Evolutionary conservation across 2,329 filamentous ascomycete species (phyloP).

Genomic region (Paracamarosporium sp.): DNA sequence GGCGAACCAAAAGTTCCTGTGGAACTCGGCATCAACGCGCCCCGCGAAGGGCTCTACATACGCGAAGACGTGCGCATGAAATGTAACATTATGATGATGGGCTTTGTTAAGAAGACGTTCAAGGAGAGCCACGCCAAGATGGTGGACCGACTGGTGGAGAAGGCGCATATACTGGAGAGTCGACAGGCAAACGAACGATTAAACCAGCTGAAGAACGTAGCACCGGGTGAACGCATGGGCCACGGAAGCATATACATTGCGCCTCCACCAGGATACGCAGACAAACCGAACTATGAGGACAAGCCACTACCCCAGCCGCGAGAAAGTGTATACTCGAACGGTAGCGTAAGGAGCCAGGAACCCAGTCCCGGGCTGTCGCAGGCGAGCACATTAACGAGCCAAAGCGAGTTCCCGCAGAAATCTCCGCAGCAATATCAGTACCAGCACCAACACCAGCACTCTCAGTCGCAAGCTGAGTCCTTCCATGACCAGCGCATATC

Average conservation of each 20-base stretch:
- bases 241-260: constrained; percentile 43
- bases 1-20: constrained; percentile 71
- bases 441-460: background rate
- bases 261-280: constrained; percentile 33
- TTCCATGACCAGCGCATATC: background rate
- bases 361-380: constrained; percentile 18
- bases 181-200: constrained; percentile 42
- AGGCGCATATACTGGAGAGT: constrained; percentile 43
- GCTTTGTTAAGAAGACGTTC: constrained; percentile 83
- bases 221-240: constrained; percentile 39
- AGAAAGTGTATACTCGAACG: constrained; percentile 18
- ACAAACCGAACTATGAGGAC: background rate
- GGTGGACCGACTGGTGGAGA: constrained; percentile 60
- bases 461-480: background rate
- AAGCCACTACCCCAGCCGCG: background rate
- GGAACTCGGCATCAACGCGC: constrained; percentile 71
- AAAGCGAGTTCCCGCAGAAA: constrained; percentile 13
- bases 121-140: constrained; percentile 76
- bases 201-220: constrained; percentile 35
- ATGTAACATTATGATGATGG: constrained; percentile 77
- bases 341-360: constrained; percentile 17
- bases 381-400: constrained; percentile 14
- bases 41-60: constrained; percentile 75
- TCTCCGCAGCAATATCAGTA: constrained; percentile 6
- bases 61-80: constrained; percentile 86